Evolutionary conservation across 306 rosid species (phyloP).

Genomic region (Heteromeles arbutifolia): DNA sequence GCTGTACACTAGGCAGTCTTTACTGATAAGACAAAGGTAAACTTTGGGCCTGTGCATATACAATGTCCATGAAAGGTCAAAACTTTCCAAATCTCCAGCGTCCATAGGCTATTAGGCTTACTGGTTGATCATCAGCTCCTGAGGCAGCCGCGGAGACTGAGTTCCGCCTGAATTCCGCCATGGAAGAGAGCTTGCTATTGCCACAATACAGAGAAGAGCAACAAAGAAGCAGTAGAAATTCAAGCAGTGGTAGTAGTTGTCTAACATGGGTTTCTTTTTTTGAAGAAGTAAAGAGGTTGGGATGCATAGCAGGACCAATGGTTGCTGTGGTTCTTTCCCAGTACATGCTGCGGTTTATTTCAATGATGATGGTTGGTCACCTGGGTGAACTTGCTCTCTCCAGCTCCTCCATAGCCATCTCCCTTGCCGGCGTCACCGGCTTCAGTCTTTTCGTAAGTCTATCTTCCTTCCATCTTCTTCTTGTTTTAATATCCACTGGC

Average conservation of each 20-base stretch:
- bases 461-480: background rate
- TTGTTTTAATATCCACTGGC: background rate
- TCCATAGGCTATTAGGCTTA: background rate
- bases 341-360: conserved; percentile 31
- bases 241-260: background rate
- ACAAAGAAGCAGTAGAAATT: background rate
- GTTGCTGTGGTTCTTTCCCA: conserved; percentile 38
- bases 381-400: conserved; percentile 46
- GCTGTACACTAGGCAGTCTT: no score
- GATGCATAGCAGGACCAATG: conserved; percentile 42
- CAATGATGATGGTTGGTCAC: conserved; percentile 56
- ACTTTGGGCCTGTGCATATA: no score
- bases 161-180: background rate
- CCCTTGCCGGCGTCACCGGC: conserved; percentile 41
- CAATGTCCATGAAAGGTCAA: background rate
- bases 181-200: conserved; percentile 25
- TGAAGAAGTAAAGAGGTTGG: conserved; percentile 37
- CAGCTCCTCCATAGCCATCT: conserved; percentile 40
- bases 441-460: conserved; percentile 43
- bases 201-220: background rate
- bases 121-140: background rate
- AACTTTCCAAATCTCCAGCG: background rate
- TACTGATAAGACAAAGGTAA: no score
- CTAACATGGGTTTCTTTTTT: conserved; percentile 17
- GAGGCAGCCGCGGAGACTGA: no score